Evolutionary conservation across 805 yeast genomes (phyloP), one percentile per base, ranked within the genome.

Genomic region (Saccharomycopsis selenospora): DNA sequence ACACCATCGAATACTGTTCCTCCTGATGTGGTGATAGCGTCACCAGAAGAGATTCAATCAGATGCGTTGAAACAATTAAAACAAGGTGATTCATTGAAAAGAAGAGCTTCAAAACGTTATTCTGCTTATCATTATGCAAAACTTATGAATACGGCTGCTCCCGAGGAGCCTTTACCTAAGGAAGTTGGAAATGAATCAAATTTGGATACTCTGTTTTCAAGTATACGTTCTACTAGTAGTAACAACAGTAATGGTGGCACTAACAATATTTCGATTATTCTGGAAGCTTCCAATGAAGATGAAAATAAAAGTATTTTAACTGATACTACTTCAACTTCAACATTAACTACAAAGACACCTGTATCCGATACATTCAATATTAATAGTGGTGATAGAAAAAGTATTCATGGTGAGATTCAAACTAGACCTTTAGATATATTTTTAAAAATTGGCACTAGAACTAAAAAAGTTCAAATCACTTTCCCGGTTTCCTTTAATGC

Each of bases 81-180:
- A 59, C 80, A 82, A 42, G 87, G 90, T 2, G 86, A 85, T 43
- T 83, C 86, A 2, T 68, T 93, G 27, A 95, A 84, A 68, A 75
- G 99, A 56, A 76, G 96, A 53, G 99, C 98, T 0, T 90, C 97
- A 0, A 83, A 91, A 57, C 71, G 99, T 48, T 91, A 84, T 61
- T 88, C 96, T 3, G 96, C 97, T 0, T 91, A 90, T 53, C 98
- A 91, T 59, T 82, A 82, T 65, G 87, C 95, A 1, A 85, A 84
- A 58, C 70, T 85, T 8, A n/a, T n/a, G n/a, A n/a, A n/a, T n/a
- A 50, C 54, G n/a, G 47, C 47, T 26, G 51, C 50, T 18, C 30
- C 48, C 10, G 55, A 52, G 20, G 48, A 44, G 38, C 54, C 56
- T 7, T 36, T 53, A 11, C 55, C 55, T 13, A 51, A 51, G 42